Percentiles rank a stretch among this genome's conserved stretches.
phyloP scores from a whole-genome alignment of 805 yeast species.

The Spathaspora gorwiae region DNA sequence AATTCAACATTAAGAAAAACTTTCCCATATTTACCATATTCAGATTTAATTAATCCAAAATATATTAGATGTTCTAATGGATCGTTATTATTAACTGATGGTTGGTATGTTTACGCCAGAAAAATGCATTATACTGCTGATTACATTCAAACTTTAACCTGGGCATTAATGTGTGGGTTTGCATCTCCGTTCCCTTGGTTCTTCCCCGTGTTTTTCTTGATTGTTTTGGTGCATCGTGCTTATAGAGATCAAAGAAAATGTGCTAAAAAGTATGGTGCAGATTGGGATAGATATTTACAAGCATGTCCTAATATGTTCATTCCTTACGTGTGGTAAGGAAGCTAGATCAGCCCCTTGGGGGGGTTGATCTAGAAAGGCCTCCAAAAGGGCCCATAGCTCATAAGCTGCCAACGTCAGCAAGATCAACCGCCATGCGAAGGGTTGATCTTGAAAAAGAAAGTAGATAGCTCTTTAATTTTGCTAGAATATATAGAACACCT shows the following conservation, averaged over 20 bases:
- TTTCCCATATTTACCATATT: conserved; percentile 90
- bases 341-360: neutral
- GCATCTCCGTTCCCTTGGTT: conserved; percentile 92
- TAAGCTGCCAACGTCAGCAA: too few relatives aligned
- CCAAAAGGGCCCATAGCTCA: too few relatives aligned
- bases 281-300: conserved; percentile 82
- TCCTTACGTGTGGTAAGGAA: conserved; percentile 67
- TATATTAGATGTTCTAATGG: conserved; percentile 85
- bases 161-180: conserved; percentile 92
- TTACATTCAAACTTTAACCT: conserved; percentile 76
- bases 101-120: conserved; percentile 92
- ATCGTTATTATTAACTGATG: conserved; percentile 79
- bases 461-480: too few relatives aligned
- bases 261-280: conserved; percentile 82
- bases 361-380: too few relatives aligned
- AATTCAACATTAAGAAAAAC: conserved; percentile 72
- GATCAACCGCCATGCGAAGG: too few relatives aligned
- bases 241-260: conserved; percentile 84
- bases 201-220: conserved; percentile 85
- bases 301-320: conserved; percentile 90
- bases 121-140: conserved; percentile 95
- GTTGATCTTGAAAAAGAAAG: too few relatives aligned
- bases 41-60: conserved; percentile 75
- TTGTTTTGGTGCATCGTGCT: conserved; percentile 86
- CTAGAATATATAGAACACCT: too few relatives aligned